Evolutionary conservation across 2,329 filamentous ascomycete species (phyloP), one percentile per base, ranked within the genome.

Genomic region (Fusarium sp.): DNA sequence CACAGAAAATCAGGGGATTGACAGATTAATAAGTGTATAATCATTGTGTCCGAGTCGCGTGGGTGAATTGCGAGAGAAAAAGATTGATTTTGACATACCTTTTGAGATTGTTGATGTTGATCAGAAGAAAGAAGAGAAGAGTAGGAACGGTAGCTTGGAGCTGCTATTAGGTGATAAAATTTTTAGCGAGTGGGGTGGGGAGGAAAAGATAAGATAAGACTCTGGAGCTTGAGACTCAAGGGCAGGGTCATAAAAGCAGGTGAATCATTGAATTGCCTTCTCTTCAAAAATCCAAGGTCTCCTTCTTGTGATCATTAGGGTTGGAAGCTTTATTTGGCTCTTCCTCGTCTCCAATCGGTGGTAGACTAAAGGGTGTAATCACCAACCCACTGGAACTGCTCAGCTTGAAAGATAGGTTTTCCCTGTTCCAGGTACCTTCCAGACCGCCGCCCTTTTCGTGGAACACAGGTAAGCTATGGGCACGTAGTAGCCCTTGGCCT

Each of bases 401-500:
- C 58, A 99, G 84, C 69, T 91, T 95, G 81, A 99, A 99, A 9
- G 95, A 95, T 82, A 98, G 89, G 82, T 98, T 95, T 79, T 97
- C 94, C 30, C 93, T 91, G 61, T 92, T 88, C 71, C 90, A 91
- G 66, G 89, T 89, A 44, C 89, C 87, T 67, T 90, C 90, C 5
- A 90, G 88, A 15, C 94, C 94, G 5, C 95, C 95, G 4, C 96
- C 96, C 75, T 93, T 94, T 80, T 98, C 96, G 68, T 97, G 94
- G 74, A 94, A 92, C 2, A 98, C 87, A 0, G 96, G 96, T 41
- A 98, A 83, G 61, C 92, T 92, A 81, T 97, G 94, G 2, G 97
- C 90, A 70, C 91, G 93, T 24, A 98, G 84, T 82, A 98, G 90
- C 2, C 96, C 96, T 80, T 98, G 96, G 3, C 93, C 91, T 65